These are phyloP conservation scores for Pulveroboletus sp. DNA, from an alignment of 768 basidiomycete species.

Conservation along the genomic window DNA sequence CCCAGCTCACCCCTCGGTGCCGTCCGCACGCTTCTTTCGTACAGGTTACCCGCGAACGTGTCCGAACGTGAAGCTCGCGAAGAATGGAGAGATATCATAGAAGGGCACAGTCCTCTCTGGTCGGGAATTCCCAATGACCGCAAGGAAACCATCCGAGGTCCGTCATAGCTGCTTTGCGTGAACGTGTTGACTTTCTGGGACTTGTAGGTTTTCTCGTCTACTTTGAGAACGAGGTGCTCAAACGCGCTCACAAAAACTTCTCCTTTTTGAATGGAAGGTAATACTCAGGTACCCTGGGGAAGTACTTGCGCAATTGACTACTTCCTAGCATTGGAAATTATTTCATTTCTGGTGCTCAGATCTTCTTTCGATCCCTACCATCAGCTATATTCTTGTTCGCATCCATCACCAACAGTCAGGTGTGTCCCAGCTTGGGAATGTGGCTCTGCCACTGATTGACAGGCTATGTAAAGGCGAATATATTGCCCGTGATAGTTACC, in stretches of 20 bases:
- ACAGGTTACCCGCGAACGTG: slow-evolving; percentile 68
- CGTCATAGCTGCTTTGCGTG: slow-evolving; percentile 4
- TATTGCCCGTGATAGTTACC: slow-evolving; percentile 88
- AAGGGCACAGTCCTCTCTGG: slow-evolving; percentile 82
- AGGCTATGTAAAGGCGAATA: slow-evolving; percentile 50
- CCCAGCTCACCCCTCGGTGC: slow-evolving; percentile 60
- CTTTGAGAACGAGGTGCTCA: slow-evolving; percentile 84
- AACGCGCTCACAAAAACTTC: slow-evolving; percentile 90
- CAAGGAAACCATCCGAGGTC: slow-evolving; percentile 88
- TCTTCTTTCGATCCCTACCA: slow-evolving; percentile 88
- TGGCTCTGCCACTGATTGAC: slow-evolving; percentile 10
- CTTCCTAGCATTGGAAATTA: slow-evolving; percentile 76
- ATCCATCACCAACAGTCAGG: slow-evolving; percentile 79
- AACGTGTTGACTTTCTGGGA: not conserved
- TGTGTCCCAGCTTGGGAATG: slow-evolving; percentile 19
- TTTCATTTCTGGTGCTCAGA: slow-evolving; percentile 83
- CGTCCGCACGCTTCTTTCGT: slow-evolving; percentile 71
- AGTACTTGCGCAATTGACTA: not conserved
- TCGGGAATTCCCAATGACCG: slow-evolving; percentile 80
- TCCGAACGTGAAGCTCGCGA: slow-evolving; percentile 74
- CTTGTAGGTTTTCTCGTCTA: slow-evolving; percentile 81
- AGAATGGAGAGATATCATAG: slow-evolving; percentile 91
- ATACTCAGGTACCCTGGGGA: slow-evolving; percentile 5
- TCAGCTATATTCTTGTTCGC: slow-evolving; percentile 93
- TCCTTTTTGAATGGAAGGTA: slow-evolving; percentile 89